Base-by-base conservation (phyloP, 495 filamentous ascomycete species). In the Corynascus novoguineensis region DNA sequence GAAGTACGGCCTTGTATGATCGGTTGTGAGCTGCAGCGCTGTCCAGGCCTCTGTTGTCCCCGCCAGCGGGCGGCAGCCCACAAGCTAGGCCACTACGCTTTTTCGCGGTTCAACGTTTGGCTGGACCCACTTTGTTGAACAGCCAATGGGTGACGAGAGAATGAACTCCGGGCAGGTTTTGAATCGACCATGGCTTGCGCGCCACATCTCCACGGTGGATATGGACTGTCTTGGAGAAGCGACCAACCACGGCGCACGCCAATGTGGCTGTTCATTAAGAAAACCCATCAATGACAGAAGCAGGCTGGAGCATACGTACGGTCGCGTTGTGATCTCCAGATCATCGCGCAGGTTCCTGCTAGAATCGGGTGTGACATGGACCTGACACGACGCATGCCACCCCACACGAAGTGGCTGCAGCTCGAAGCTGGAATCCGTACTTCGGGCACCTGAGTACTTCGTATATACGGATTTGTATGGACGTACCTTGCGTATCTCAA, bases 241-340 rank as follows among this genome's bases (percentile, higher is more conserved):
- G 42, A 28, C 28, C 28, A 32, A 49, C n/a, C 7, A 46, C 27
- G 22, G 9, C 4, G 14, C 14, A 29, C 21, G 0, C n/a, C 1
- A 31, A 27, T 19, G 50, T 41, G 50, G 50, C 50, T 53, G 50
- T 53, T 38, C 49, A 51, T 0, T 1, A 17, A 24, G 24, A 47
- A n/a, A 4, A 21, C 29, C 24, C 9, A 9, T 32, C 29, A n/a
- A 27, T 29, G 8, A 34, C 29, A 22, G 46, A 50, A 10, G 49
- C 34, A 32, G 28, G 34, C 49, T 40, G 49, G 32, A 51, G 34
- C 34, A 38, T 38, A 51, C 49, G 49, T 51, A 51, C 22, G 21
- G 28, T 49, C 17, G 28, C 28, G 3, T 32, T 27, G 10, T 17
- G 28, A 49, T 49, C 40, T 34, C 27, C 22, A 19, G 28, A 14